Conservation (phyloP, 1,284 basidiomycete genomes). For the Tilletia indica region DNA sequence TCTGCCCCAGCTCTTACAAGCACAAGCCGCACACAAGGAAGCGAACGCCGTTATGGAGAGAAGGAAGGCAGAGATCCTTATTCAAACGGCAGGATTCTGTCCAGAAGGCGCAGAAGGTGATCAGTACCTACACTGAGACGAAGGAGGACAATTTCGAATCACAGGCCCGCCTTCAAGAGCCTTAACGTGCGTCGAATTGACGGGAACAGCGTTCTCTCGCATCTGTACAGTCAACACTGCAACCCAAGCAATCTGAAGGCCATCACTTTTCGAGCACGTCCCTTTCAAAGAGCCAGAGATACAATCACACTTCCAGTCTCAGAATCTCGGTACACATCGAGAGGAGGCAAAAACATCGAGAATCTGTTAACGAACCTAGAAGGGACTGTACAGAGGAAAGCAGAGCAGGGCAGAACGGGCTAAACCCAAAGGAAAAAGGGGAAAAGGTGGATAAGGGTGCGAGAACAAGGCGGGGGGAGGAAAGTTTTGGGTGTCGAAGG, state of each 20-base stretch:
- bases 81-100: constrained; percentile 44
- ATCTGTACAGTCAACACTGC: no score
- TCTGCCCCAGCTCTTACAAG: constrained; percentile 39
- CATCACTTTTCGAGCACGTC: no score
- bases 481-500: no score
- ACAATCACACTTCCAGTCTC: no score
- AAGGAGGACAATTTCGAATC: background rate
- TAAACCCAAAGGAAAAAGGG: background rate
- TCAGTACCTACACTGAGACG: constrained; percentile 29
- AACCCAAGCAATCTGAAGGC: no score
- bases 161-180: background rate
- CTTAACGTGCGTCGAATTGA: no score
- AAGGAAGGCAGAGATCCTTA: constrained; percentile 44
- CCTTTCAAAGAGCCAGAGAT: no score
- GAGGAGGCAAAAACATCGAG: no score
- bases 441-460: background rate
- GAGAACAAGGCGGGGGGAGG: background rate
- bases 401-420: background rate
- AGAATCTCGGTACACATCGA: no score
- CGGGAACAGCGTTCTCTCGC: no score
- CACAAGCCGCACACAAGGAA: constrained; percentile 40
- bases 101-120: constrained; percentile 53
- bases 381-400: background rate
- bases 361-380: background rate
- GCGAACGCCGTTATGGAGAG: constrained; percentile 44